These are phyloP conservation scores for Pelargonium fulgidum DNA, from an alignment of 441 rosid genomes.

Conservation along the genomic window DNA sequence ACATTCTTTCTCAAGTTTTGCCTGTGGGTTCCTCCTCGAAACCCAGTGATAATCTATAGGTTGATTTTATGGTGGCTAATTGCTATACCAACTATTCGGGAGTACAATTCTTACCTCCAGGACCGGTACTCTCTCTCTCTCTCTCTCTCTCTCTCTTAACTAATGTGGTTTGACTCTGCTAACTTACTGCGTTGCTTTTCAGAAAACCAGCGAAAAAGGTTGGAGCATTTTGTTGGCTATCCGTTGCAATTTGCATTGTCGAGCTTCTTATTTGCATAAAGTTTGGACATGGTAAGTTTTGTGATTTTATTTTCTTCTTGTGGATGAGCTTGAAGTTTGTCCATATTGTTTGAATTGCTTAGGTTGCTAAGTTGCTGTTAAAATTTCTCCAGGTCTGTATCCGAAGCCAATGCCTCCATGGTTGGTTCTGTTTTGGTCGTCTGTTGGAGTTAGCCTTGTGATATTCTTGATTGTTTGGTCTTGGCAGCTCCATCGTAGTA, in stretches of 20 bases:
- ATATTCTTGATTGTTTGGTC: slow-evolving; percentile 69
- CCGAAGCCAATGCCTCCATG: slow-evolving; percentile 78
- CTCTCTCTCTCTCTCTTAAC: not conserved
- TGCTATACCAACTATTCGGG: slow-evolving; percentile 94
- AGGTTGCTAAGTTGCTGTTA: too few relatives aligned
- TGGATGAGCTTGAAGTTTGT: too few relatives aligned
- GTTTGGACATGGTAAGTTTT: slow-evolving; percentile 78
- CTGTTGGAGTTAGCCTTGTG: slow-evolving; percentile 49
- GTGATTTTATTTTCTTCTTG: slow-evolving; percentile 1
- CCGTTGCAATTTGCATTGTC: slow-evolving; percentile 91
- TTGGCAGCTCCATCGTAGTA: slow-evolving; percentile 56
- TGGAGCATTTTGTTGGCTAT: slow-evolving; percentile 99
- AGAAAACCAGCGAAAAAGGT: slow-evolving; percentile 52
- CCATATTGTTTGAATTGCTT: too few relatives aligned
- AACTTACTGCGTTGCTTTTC: not conserved
- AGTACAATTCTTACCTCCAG: slow-evolving; percentile 94
- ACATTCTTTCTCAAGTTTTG: slow-evolving; percentile 97
- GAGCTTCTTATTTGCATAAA: slow-evolving; percentile 98
- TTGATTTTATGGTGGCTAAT: slow-evolving; percentile 98
- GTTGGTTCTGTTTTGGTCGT: slow-evolving; percentile 71
- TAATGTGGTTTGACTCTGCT: not conserved
- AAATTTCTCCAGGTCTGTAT: slow-evolving; percentile 45
- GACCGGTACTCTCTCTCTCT: slow-evolving; percentile 52
- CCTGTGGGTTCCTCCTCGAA: slow-evolving; percentile 95
- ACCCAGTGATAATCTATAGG: slow-evolving; percentile 86